These are phyloP conservation scores for Auricularia sp. DNA, from an alignment of 768 basidiomycete genomes.

Conservation along the genomic window DNA sequence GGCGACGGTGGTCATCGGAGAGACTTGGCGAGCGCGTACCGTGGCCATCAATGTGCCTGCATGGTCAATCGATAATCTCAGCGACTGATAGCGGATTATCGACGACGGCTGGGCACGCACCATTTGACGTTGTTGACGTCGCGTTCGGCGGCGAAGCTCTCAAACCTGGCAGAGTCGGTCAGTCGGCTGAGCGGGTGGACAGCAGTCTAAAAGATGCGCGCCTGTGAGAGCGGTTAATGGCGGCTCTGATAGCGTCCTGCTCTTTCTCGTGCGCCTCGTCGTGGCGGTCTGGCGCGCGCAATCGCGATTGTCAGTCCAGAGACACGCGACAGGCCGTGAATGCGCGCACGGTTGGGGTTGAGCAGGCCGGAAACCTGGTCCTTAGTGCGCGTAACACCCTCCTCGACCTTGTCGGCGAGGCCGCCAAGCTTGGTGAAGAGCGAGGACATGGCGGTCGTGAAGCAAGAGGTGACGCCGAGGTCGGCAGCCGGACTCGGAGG, in stretches of 20 bases:
- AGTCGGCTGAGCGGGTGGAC: not conserved
- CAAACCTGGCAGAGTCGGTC: slow-evolving; percentile 36
- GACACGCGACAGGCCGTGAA: not conserved
- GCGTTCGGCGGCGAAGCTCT: slow-evolving; percentile 72
- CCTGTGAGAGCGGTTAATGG: slow-evolving; percentile 66
- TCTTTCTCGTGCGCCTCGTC: slow-evolving; percentile 65
- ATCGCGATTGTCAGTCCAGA: not conserved
- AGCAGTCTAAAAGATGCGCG: not conserved
- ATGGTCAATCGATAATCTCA: not conserved
- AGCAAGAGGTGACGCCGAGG: too few relatives aligned
- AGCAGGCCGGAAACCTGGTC: slow-evolving; percentile 18
- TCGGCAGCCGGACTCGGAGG: too few relatives aligned
- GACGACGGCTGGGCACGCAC: slow-evolving; percentile 27
- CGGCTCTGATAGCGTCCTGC: slow-evolving; percentile 58
- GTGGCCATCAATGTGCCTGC: slow-evolving; percentile 84
- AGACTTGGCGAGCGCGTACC: slow-evolving; percentile 20
- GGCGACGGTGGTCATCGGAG: not conserved
- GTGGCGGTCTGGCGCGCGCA: slow-evolving; percentile 36
- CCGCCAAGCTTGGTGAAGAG: not conserved
- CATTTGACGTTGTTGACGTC: slow-evolving; percentile 72
- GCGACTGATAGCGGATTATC: slow-evolving; percentile 2
- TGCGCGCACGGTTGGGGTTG: slow-evolving; percentile 1
- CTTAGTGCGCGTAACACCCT: not conserved
- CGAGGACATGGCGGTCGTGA: not conserved
- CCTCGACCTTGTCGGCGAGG: not conserved